phyloP scores from a whole-genome alignment of 441 rosid genomes.

The Croton laevigatus region DNA sequence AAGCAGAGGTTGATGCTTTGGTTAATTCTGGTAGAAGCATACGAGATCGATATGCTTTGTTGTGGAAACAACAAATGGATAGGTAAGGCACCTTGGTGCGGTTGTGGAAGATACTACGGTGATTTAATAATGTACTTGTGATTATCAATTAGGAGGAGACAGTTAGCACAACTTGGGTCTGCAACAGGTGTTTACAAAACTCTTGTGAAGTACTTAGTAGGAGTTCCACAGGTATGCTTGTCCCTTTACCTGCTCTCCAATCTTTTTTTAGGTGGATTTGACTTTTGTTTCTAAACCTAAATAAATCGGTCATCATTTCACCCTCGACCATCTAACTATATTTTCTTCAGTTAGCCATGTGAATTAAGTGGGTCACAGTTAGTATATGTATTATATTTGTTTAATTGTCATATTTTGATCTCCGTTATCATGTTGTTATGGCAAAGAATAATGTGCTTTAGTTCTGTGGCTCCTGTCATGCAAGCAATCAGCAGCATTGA shows the following conservation, averaged over 20 bases:
- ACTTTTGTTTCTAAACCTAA: background rate
- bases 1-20: conserved; percentile 87
- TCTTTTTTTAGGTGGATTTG: background rate
- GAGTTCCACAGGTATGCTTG: conserved; percentile 83
- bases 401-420: background rate
- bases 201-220: conserved; percentile 95
- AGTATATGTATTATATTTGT: background rate
- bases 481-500: background rate
- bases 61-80: conserved; percentile 98
- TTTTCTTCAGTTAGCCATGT: background rate
- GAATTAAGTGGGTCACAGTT: background rate
- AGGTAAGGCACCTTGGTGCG: conserved; percentile 44
- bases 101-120: conserved; percentile 13
- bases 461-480: background rate
- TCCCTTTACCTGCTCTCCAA: background rate
- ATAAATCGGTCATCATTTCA: background rate
- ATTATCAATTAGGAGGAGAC: conserved; percentile 71
- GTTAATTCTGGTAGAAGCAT: conserved; percentile 78
- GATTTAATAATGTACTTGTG: conserved; percentile 21
- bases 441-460: background rate
- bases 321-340: background rate
- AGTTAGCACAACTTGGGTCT: conserved; percentile 92
- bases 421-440: background rate
- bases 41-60: conserved; percentile 69
- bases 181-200: conserved; percentile 98